Evolutionary conservation across 108 stramenopile species (phyloP).

Genomic region (Epithemia pelagica): DNA sequence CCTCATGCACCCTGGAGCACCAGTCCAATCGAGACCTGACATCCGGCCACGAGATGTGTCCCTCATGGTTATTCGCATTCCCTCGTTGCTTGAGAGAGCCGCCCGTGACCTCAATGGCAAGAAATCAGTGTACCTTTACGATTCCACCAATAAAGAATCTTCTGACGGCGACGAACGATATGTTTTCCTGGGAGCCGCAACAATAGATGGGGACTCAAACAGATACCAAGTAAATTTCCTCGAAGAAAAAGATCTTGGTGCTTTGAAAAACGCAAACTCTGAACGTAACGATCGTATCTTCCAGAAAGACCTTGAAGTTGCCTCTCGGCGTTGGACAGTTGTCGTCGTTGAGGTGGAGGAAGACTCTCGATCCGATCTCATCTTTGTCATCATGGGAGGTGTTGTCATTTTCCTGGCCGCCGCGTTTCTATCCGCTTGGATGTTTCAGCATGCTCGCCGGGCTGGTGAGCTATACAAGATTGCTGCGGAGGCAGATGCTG

Average conservation of each 20-base stretch:
- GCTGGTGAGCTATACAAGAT: background rate
- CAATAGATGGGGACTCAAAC: background rate
- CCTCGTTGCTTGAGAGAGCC: constrained; percentile 11
- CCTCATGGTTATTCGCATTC: constrained; percentile 26
- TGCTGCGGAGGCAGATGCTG: constrained; percentile 10
- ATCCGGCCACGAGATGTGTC: constrained; percentile 15
- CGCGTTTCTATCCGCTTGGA: constrained; percentile 27
- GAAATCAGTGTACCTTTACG: constrained; percentile 16
- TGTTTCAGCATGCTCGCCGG: background rate
- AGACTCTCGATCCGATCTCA: background rate
- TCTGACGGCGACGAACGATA: background rate
- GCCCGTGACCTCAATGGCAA: background rate
- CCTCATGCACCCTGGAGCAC: constrained; percentile 24
- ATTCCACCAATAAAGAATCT: constrained; percentile 1
- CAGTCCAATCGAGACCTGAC: background rate
- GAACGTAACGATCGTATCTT: background rate
- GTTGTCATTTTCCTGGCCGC: constrained; percentile 19
- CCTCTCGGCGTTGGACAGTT: constrained; percentile 32
- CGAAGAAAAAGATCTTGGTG: constrained; percentile 3
- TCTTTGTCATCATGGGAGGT: constrained; percentile 22
- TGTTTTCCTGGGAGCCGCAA: background rate
- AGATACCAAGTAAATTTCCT: background rate
- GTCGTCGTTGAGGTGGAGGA: constrained; percentile 17
- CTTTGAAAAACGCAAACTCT: background rate
- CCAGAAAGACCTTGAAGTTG: constrained; percentile 14